phyloP scores from a whole-genome alignment of 768 basidiomycete genomes.

The Asterophora parasitica region DNA sequence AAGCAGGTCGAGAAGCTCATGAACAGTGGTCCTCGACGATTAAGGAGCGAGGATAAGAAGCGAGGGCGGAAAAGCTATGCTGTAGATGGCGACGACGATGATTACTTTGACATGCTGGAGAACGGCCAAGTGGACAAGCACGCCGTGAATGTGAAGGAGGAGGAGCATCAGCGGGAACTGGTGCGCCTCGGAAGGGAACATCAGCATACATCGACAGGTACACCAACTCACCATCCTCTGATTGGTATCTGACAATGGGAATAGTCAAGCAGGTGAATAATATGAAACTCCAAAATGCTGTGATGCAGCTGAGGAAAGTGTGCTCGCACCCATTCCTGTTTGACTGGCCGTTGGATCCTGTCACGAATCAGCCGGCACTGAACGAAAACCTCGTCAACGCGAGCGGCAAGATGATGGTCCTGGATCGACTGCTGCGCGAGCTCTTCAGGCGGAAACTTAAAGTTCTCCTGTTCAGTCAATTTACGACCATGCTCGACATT shows the following conservation, averaged over 20 bases:
- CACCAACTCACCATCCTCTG: slow-evolving; percentile 10
- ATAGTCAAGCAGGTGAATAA: slow-evolving; percentile 84
- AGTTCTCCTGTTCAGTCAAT: slow-evolving; percentile 86
- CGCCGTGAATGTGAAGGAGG: slow-evolving; percentile 26
- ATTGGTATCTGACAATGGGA: not conserved
- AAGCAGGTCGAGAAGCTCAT: slow-evolving; percentile 18
- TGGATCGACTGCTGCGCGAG: slow-evolving; percentile 81
- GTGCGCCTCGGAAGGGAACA: slow-evolving; percentile 56
- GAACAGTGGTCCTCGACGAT: slow-evolving; percentile 23
- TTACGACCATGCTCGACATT: slow-evolving; percentile 94
- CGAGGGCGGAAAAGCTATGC: slow-evolving; percentile 43
- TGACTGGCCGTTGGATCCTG: slow-evolving; percentile 70
- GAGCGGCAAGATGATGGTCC: slow-evolving; percentile 96
- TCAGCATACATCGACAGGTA: slow-evolving; percentile 57
- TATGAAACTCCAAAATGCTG: slow-evolving; percentile 88
- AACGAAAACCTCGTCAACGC: slow-evolving; percentile 79
- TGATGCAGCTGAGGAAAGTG: slow-evolving; percentile 97
- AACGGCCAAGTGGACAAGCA: slow-evolving; percentile 37
- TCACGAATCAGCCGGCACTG: slow-evolving; percentile 57
- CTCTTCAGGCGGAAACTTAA: slow-evolving; percentile 80
- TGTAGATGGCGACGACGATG: slow-evolving; percentile 58
- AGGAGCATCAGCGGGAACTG: slow-evolving; percentile 32
- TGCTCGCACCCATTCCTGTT: slow-evolving; percentile 92
- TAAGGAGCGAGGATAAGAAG: slow-evolving; percentile 29
- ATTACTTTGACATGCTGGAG: slow-evolving; percentile 61